Base-by-base conservation (phyloP, 371 early-diverging fungal genomes). In the Polyrhizophydium stewartii region DNA sequence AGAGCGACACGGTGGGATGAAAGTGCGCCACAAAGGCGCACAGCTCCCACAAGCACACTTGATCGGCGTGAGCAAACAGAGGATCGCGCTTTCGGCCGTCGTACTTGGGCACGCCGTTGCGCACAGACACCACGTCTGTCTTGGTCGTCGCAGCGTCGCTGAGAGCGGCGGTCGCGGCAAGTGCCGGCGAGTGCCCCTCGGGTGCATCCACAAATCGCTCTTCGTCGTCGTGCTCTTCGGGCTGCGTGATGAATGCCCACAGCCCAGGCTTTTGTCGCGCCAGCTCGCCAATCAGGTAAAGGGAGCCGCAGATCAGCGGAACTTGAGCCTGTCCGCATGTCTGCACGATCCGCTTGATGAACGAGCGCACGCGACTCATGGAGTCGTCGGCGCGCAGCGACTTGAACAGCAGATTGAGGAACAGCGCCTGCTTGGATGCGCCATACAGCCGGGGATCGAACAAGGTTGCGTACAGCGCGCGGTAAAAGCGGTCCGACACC, bases 41-140 rank as follows among this genome's bases (percentile, higher is more conserved):
- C 59, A 95, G 72, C 75, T 97, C 98, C 95, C 95, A 96, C 30
- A 93, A 72, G 64, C 93, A 90, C 16, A 90, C 79, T 57, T 75
- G 63, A 43, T 91, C 90, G 27, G 96, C 97, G 56, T 88, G 76
- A 45, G 89, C 78, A 69, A 82, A 92, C 56, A 85, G 76, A 35
- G 98, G 98, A 65, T 94, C 92, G 58, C 96, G 86, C 77, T 94
- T 90, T 56, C 85, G 71, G 22, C 89, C 84, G 62, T 96, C 94
- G 61, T 96, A 97, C 50, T 69, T 47, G 30, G 33, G 31, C 16
- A 50, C 30, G 22, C 32, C 66, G 30, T 46, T 57, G 52, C 50
- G 58, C n/a, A 69, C 71, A 40, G 41, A 50, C 22, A 47, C 68
- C 31, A 52, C 60, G 31, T 60, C 49, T 35, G 55, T 37, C 60